Conservation (phyloP, 164 flowering plant genomes). For the Vitis rotundifolia region DNA sequence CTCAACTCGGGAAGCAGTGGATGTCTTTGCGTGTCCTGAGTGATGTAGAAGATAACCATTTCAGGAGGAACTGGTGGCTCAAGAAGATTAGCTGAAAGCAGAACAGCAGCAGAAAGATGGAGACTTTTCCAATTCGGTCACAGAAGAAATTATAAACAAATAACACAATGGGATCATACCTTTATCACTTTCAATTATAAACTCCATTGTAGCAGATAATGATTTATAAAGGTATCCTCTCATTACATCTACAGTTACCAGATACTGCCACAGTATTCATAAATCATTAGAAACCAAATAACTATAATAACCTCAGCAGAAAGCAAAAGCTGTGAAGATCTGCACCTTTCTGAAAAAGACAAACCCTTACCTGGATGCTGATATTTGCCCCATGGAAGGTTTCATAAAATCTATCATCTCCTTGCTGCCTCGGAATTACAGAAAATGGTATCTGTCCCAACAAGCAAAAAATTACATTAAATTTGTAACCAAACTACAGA, state of each 20-base stretch:
- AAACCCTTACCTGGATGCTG: slow-evolving; percentile 66
- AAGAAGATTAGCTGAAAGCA: slow-evolving; percentile 53
- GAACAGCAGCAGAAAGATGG: not conserved
- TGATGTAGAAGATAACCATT: slow-evolving; percentile 79
- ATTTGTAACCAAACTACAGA: too few species aligned
- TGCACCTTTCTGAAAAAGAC: not conserved
- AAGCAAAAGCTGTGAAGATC: not conserved
- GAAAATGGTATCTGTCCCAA: slow-evolving; percentile 81
- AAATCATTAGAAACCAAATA: slow-evolving; percentile 17
- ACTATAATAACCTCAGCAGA: not conserved
- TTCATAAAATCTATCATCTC: slow-evolving; percentile 68
- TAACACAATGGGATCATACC: slow-evolving; percentile 34
- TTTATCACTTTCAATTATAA: slow-evolving; percentile 79
- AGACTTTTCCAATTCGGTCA: not conserved
- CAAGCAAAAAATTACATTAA: not conserved
- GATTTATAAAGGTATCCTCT: slow-evolving; percentile 90
- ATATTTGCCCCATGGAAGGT: slow-evolving; percentile 91
- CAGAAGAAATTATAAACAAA: not conserved
- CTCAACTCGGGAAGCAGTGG: slow-evolving; percentile 75
- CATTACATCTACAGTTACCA: slow-evolving; percentile 70
- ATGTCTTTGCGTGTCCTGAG: slow-evolving; percentile 93
- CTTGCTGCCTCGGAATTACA: slow-evolving; percentile 42
- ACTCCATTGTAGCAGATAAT: slow-evolving; percentile 71
- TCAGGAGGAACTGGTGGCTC: slow-evolving; percentile 66
- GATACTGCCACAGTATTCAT: slow-evolving; percentile 58